phyloP scores from a whole-genome alignment of 139 green algal genomes.

The Chlorella sp. region DNA sequence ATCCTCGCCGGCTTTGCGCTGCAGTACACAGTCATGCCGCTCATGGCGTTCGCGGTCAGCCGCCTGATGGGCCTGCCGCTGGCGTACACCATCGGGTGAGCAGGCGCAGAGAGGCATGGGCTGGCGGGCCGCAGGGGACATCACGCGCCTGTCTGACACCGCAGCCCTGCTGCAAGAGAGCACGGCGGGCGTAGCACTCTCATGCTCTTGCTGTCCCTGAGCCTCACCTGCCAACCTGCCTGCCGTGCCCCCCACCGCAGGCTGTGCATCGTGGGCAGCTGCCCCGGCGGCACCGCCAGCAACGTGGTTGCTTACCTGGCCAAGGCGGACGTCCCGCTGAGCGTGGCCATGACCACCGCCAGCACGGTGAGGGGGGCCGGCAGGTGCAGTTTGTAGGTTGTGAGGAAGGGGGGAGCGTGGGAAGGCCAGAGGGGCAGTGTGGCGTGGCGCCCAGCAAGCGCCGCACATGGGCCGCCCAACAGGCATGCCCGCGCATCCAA shows the following conservation, averaged over 20 bases:
- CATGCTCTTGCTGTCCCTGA: not conserved
- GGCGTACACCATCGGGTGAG: slow-evolving; percentile 50
- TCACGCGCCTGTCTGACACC: too few relatives aligned
- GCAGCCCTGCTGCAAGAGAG: too few relatives aligned
- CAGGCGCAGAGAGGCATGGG: not conserved
- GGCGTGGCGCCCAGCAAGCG: too few relatives aligned
- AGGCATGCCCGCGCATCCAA: too few relatives aligned
- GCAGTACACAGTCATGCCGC: slow-evolving; percentile 88
- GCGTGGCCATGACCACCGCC: slow-evolving; percentile 36
- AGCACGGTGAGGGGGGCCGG: slow-evolving; percentile 40
- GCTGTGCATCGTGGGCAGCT: slow-evolving; percentile 65
- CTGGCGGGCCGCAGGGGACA: too few relatives aligned
- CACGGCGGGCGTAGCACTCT: too few relatives aligned
- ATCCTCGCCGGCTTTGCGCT: slow-evolving; percentile 50
- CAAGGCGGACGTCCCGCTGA: slow-evolving; percentile 50
- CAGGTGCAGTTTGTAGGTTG: too few relatives aligned
- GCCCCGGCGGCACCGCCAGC: slow-evolving; percentile 73
- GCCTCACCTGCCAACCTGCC: not conserved
- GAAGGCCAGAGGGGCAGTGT: too few relatives aligned
- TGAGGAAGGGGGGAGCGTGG: too few relatives aligned
- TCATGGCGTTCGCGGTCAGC: slow-evolving; percentile 60
- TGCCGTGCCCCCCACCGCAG: not conserved
- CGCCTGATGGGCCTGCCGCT: slow-evolving; percentile 40
- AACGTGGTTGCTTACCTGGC: slow-evolving; percentile 87
- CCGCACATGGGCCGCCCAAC: too few relatives aligned